These are phyloP conservation scores for Ascocoryne sarcoides DNA, from an alignment of 2,329 filamentous ascomycete genomes.

Conservation along the genomic window DNA sequence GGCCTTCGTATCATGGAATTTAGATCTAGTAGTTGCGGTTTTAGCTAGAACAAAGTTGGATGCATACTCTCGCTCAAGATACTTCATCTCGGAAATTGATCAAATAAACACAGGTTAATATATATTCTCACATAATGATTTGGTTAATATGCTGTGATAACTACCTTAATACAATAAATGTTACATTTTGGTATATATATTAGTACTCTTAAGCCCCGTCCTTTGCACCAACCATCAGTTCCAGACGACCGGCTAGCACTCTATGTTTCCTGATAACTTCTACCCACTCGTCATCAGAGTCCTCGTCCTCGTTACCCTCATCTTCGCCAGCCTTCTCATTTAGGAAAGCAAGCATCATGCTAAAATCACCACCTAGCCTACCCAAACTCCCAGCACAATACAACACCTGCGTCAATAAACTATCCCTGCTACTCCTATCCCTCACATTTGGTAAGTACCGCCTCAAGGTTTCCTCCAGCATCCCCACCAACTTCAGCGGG, in stretches of 20 bases:
- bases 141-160: too few species aligned
- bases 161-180: too few species aligned
- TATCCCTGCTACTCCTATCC: conserved; percentile 74
- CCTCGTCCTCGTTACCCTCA: conserved; percentile 32
- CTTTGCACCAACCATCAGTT: conserved; percentile 50
- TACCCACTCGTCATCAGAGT: conserved; percentile 61
- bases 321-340: conserved; percentile 20
- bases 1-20: too few species aligned
- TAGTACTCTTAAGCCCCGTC: too few species aligned
- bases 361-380: conserved; percentile 84
- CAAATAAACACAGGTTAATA: too few species aligned
- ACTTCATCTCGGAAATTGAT: too few species aligned
- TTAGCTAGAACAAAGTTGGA: too few species aligned
- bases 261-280: conserved; percentile 84
- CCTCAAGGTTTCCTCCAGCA: conserved; percentile 69
- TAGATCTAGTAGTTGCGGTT: too few species aligned
- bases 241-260: conserved; percentile 69
- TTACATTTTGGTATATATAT: too few species aligned
- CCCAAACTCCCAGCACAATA: conserved; percentile 91
- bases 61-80: too few species aligned
- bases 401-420: conserved; percentile 81
- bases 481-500: conserved; percentile 70
- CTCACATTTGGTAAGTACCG: conserved; percentile 72
- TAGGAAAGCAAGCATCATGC: conserved; percentile 68
- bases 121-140: too few species aligned